Evolutionary conservation across 495 filamentous ascomycete species (phyloP), one percentile per base, ranked within the genome.

Genomic region (Paragyromitra xinjiangensis): DNA sequence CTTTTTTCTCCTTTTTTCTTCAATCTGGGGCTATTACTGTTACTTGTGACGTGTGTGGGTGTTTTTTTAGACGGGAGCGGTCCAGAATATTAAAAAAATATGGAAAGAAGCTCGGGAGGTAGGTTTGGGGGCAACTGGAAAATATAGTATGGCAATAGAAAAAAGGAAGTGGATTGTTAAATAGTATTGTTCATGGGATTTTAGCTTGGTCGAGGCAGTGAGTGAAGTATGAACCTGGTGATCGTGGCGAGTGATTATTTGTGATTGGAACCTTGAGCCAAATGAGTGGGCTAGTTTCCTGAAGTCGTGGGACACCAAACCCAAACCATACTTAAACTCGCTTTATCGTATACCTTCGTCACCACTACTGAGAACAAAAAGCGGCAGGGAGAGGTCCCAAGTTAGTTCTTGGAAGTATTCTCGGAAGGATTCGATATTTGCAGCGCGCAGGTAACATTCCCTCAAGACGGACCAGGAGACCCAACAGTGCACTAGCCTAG

Each of bases 121-220:
- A 5, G 22, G 53, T 16, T 39, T 26, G 56, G 29, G 26, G 26
- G 12, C 12, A 39, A 39, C 12, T 6, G 3, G 14, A 16, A 37
- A 61, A 39, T 14, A 61, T 19, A 16, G 56, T 61, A 34, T 16
- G 29, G 56, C 26, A 61, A 61, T 61, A 61, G 56, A 61, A 61
- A 61, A 61, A 61, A 61, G 11, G 24, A 29, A 6, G 6, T 16
- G 16, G n/a, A 4, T 16, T 39, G 56, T 39, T 24, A 56, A 26
- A 22, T 56, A 56, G 53, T 22, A 56, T 56, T 56, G 4, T 56
- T 56, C 8, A 29, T 26, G 6, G 14, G 16, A 8, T 37, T 61
- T 12, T 34, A 14, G 16, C 24, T 6, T 37, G 55, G 16, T 4
- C 0, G 11, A 39, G 29, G 14, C 29, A 39, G 7, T 26, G 22